Base-by-base conservation (phyloP, 306 rosid genomes). In the Vigna unguiculata region DNA sequence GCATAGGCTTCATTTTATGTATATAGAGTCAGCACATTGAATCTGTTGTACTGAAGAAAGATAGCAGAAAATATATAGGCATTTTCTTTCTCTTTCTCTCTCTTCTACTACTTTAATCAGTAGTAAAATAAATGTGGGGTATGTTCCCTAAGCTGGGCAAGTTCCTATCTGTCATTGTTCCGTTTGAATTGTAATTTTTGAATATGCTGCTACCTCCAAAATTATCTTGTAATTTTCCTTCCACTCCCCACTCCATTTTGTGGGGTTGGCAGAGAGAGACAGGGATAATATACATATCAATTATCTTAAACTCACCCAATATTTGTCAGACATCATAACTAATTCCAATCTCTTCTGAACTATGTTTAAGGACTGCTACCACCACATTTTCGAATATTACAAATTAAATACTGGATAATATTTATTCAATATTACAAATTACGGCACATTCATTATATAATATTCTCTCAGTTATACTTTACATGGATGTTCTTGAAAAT, bases 11-110 rank as follows among this genome's bases (percentile, higher is more conserved):
- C 81, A 71, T 81, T 75, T 77, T 38, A 41, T 88, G 93, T 92
- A 88, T 84, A 91, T 89, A 88, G 79, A 79, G 87, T 81, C 85
- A 76, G 83, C 83, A 83, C 82, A 62, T 78, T 41, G 17, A 65
- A 74, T 41, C 70, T 61, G 85, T 78, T 74, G 85, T 85, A 78
- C 80, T 69, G 62, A 51, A 54, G 72, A 75, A 78, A 79, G 84
- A 85, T 71, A 75, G 84, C 83, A 65, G 69, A 69, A 61, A 83
- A 62, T 84, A 77, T 82, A 77, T 84, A 86, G 90, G 61, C 66
- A 57, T 62, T 57, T 76, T 74, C 69, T 48, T 71, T 61, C 72
- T 52, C 61, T 54, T 34, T 34, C 36, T 51, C 9, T 75, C 61
- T 72, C n/a, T 14, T 76, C 58, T 73, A 14, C 58, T 73, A 14